These are phyloP conservation scores for Hortiboletus campestris DNA, from an alignment of 768 basidiomycete genomes.

Conservation along the genomic window DNA sequence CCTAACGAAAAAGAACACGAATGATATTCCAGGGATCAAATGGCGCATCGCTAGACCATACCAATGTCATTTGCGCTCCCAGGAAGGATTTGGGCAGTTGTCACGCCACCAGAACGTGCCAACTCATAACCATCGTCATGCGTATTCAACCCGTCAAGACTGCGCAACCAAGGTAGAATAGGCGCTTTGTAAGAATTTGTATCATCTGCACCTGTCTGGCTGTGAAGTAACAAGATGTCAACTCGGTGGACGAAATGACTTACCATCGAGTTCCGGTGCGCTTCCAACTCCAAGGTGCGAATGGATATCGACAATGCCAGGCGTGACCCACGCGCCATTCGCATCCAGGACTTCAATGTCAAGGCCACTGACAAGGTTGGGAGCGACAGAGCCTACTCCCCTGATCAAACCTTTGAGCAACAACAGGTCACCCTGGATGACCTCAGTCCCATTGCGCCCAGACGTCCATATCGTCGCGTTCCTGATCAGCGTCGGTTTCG, in stretches of 20 bases:
- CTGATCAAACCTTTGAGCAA: constrained; percentile 69
- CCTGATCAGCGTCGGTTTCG: constrained; percentile 60
- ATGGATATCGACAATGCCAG: constrained; percentile 59
- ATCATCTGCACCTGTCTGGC: constrained; percentile 46
- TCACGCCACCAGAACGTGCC: constrained; percentile 46
- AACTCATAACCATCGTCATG: constrained; percentile 42
- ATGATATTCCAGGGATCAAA: not conserved
- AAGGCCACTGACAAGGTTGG: constrained; percentile 16
- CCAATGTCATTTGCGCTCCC: constrained; percentile 38
- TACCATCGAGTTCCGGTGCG: constrained; percentile 33
- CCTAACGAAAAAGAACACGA: constrained; percentile 24
- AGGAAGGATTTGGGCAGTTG: constrained; percentile 47
- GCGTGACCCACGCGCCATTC: constrained; percentile 73
- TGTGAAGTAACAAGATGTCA: not conserved
- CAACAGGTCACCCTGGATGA: constrained; percentile 64
- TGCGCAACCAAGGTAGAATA: constrained; percentile 61
- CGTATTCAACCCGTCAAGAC: constrained; percentile 45
- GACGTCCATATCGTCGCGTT: constrained; percentile 89
- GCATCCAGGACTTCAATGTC: constrained; percentile 53
- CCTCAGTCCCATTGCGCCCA: constrained; percentile 58
- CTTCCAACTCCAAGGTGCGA: constrained; percentile 45
- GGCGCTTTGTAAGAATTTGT: constrained; percentile 56
- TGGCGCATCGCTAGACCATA: not conserved
- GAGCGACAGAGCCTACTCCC: constrained; percentile 48
- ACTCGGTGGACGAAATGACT: not conserved